These are phyloP conservation scores for Coemansia reversa DNA, from an alignment of 192 early-diverging fungal genomes.

Conservation along the genomic window DNA sequence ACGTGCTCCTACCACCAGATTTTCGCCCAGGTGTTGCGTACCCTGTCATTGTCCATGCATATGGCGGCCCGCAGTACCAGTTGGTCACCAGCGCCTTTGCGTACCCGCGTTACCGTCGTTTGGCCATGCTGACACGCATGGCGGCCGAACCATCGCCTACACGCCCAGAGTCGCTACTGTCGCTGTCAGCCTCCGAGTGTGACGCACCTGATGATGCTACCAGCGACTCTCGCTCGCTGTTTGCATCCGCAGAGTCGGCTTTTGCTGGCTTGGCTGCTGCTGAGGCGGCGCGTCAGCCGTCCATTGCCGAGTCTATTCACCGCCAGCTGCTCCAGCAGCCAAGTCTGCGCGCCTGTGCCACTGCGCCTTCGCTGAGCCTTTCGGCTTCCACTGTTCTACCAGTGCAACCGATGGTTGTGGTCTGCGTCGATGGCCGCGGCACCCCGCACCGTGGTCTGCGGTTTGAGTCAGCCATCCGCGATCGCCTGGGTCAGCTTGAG, in stretches of 20 bases:
- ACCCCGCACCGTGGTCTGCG: conserved; percentile 61
- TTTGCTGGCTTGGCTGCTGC: background rate
- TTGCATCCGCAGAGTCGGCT: background rate
- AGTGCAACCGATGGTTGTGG: conserved; percentile 51
- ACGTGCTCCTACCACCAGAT: conserved; percentile 20
- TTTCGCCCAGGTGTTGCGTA: conserved; percentile 13
- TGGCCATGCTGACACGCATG: conserved; percentile 57
- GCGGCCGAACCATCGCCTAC: conserved; percentile 5
- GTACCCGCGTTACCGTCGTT: conserved; percentile 59
- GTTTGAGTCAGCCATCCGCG: conserved; percentile 60
- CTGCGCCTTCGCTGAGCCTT: no score
- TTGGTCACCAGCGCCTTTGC: conserved; percentile 73
- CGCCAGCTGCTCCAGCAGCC: no score
- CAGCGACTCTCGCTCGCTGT: background rate
- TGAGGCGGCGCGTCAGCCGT: background rate
- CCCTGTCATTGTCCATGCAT: conserved; percentile 65
- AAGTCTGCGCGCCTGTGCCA: background rate
- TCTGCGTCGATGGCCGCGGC: conserved; percentile 68
- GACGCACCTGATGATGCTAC: background rate
- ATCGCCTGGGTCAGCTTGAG: conserved; percentile 53
- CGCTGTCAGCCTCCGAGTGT: conserved; percentile 28
- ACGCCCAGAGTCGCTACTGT: conserved; percentile 13
- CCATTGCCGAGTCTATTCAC: background rate
- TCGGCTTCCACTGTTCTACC: background rate
- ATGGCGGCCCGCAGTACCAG: conserved; percentile 74